Percentiles rank a stretch among this genome's conserved stretches.
phyloP scores from a whole-genome alignment of 257 asterid genomes.

The Solanum bulbocastanum region DNA sequence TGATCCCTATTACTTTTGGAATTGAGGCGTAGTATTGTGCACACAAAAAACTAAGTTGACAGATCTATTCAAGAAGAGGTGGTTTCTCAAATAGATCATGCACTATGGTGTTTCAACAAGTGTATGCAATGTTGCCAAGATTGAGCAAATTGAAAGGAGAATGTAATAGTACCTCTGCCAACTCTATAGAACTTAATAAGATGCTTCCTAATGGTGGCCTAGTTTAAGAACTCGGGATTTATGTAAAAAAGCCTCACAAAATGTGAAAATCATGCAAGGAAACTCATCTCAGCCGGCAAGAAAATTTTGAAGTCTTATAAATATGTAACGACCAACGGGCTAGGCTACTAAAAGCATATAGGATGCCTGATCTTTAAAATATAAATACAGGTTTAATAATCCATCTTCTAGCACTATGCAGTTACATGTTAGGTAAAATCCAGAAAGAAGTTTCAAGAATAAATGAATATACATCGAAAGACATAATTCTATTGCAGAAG shows the following conservation, averaged over 20 bases:
- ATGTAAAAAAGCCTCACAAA: not conserved
- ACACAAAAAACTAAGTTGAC: not conserved
- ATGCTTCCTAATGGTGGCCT: not conserved
- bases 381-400: not conserved
- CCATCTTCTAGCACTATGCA: not conserved
- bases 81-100: not conserved
- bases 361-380: not conserved
- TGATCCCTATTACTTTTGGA: not conserved
- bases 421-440: not conserved
- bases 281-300: not conserved
- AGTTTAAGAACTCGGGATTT: not conserved
- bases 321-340: not conserved
- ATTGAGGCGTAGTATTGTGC: not conserved
- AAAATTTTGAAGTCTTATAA: not conserved
- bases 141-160: not conserved
- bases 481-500: not conserved
- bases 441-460: not conserved
- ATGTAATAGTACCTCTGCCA: not conserved
- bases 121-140: not conserved
- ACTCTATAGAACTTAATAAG: not conserved
- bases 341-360: not conserved
- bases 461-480: not conserved
- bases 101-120: not conserved
- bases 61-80: not conserved
- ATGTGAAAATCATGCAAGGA: not conserved